Evolutionary conservation across 495 filamentous ascomycete genomes (phyloP), one percentile per base, ranked within the genome.

Genomic region (Hypoxylon subgilvum): DNA sequence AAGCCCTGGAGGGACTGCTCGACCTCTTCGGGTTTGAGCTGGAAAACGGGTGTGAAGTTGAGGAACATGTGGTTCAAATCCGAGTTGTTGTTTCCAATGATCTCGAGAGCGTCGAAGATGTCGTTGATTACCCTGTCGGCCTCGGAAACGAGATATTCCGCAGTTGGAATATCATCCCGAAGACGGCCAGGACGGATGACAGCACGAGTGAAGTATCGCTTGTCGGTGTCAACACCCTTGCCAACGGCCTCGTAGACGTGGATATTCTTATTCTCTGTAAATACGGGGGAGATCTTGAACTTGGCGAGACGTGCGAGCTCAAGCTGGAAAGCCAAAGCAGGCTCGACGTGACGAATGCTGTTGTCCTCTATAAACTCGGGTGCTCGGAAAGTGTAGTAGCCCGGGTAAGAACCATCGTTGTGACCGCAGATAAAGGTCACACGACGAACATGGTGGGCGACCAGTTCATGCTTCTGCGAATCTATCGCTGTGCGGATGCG

Each of bases 1-100:
- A 98, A 97, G 27, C 94, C 92, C 67, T 86, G 91, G 36, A 98
- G 83, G 10, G 94, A 94, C 73, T 96, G 84, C 75, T 97, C 92
- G 22, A 98, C 92, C 76, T 96, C 93, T 48, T 85, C 73, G 8
- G 94, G 92, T 69, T 89, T 79, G 30, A 98, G 83, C 67, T 92
- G 91, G 85, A 98, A 97, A 43, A 97, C 89, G 8, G 88, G 88
- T 0, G 89, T 90, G 79, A 98, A 98, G 82, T 98, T 97, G 79
- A 98, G 91, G 82, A 97, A 98, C 83, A 98, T 96, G 79, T 98
- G 95, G 80, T 98, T 98, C 66, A 98, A 81, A 81, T 98, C 94
- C 39, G 94, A 96, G 81, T 96, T 93, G 82, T 96, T 97, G 82
- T 95, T 96, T 52, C 95, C 95, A 66, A 97, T 92, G 65, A 98